Percentiles rank a stretch among this genome's conserved stretches.
Evolutionary conservation across 208 protist genomes (phyloP).

Genomic region (Naegleria gruberi): DNA sequence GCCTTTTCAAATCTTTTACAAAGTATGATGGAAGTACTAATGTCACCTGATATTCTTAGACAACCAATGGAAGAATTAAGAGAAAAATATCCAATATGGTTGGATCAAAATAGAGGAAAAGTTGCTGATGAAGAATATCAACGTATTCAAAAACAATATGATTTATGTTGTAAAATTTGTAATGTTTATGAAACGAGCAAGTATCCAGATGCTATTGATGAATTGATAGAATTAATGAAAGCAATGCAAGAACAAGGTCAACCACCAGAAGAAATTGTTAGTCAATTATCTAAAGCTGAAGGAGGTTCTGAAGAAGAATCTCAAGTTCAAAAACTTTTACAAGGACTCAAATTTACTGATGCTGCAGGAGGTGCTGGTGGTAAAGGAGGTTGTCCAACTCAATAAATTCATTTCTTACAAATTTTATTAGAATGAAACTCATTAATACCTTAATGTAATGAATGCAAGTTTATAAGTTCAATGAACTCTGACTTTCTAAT

Average conservation of each 20-base stretch:
- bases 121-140: not conserved
- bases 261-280: slow-evolving; percentile 19
- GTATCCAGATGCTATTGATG: not conserved
- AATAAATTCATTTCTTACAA: not conserved
- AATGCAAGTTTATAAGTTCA: too few species aligned
- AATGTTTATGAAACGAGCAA: not conserved
- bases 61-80: slow-evolving; percentile 12
- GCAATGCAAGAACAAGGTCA: not conserved
- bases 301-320: not conserved
- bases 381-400: not conserved
- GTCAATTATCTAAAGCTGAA: not conserved
- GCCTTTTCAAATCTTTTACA: not conserved
- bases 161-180: not conserved
- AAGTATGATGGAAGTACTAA: slow-evolving; percentile 10
- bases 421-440: too few species aligned
- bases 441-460: too few species aligned
- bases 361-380: not conserved
- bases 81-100: slow-evolving; percentile 13
- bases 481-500: too few species aligned
- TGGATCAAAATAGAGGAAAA: not conserved
- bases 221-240: slow-evolving; percentile 14
- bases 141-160: not conserved
- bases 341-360: not conserved
- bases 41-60: slow-evolving; percentile 4
- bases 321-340: not conserved